Conservation (phyloP, 306 rosid genomes). For the Dalbergia oliveri region DNA sequence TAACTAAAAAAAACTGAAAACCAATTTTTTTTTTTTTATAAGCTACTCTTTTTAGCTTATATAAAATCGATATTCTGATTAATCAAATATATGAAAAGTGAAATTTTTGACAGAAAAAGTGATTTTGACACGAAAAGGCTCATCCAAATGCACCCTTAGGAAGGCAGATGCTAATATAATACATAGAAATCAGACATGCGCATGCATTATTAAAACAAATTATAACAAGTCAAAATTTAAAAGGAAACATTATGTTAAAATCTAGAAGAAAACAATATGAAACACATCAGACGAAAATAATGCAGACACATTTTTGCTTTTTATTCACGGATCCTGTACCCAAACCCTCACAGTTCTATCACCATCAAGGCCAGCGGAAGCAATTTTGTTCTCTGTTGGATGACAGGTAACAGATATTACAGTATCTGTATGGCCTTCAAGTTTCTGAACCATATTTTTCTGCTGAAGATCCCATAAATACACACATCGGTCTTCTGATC, state of each 20-base stretch:
- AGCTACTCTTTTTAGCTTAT: too few relatives aligned
- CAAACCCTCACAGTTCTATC: conserved; percentile 86
- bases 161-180: not conserved
- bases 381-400: conserved; percentile 87
- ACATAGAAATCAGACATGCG: conserved; percentile 22
- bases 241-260: conserved; percentile 30
- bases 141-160: not conserved
- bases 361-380: conserved; percentile 81
- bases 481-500: conserved; percentile 88
- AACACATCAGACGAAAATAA: not conserved
- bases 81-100: too few relatives aligned
- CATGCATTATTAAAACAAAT: not conserved
- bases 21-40: too few relatives aligned
- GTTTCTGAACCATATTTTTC: conserved; percentile 84
- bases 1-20: too few relatives aligned
- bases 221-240: not conserved
- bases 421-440: conserved; percentile 88
- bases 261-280: conserved; percentile 8
- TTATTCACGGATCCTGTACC: conserved; percentile 73
- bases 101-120: too few relatives aligned
- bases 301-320: conserved; percentile 25
- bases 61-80: too few relatives aligned
- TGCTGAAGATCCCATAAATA: conserved; percentile 93
- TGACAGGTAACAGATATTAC: conserved; percentile 90
- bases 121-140: too few relatives aligned